Evolutionary conservation across 208 protist species (phyloP).

Genomic region (Spongospora subterranea): DNA sequence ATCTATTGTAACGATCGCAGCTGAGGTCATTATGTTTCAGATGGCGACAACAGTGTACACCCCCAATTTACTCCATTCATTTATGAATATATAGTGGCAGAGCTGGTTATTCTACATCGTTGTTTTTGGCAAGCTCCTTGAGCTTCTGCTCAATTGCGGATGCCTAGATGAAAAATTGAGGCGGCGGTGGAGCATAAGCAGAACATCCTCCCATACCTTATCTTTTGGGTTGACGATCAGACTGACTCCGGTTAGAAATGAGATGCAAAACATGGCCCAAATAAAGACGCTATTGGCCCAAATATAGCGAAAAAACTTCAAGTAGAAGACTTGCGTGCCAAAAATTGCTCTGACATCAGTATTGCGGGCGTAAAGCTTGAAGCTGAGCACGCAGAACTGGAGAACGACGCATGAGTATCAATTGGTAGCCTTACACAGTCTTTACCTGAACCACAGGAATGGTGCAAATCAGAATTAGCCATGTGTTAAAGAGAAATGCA

Average conservation of each 20-base stretch:
- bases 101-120: conserved; percentile 20
- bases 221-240: conserved; percentile 35
- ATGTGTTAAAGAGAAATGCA: conserved; percentile 89
- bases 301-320: conserved; percentile 37
- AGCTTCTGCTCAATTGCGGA: background rate
- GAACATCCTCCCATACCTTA: background rate
- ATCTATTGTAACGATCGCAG: no score
- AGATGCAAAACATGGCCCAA: conserved; percentile 54
- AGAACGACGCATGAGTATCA: background rate
- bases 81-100: no score
- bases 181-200: background rate
- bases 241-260: background rate
- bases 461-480: conserved; percentile 83
- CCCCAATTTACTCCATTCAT: no score
- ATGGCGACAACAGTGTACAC: no score
- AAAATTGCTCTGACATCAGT: conserved; percentile 30
- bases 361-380: conserved; percentile 26
- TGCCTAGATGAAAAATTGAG: background rate
- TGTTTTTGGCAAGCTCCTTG: background rate
- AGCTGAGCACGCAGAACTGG: conserved; percentile 44
- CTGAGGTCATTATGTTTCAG: no score
- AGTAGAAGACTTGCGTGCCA: conserved; percentile 55
- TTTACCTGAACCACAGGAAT: conserved; percentile 86
- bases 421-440: conserved; percentile 57
- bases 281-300: background rate